Conservation (phyloP, 2,329 filamentous ascomycete genomes). For the Grosmannia clavigera region DNA sequence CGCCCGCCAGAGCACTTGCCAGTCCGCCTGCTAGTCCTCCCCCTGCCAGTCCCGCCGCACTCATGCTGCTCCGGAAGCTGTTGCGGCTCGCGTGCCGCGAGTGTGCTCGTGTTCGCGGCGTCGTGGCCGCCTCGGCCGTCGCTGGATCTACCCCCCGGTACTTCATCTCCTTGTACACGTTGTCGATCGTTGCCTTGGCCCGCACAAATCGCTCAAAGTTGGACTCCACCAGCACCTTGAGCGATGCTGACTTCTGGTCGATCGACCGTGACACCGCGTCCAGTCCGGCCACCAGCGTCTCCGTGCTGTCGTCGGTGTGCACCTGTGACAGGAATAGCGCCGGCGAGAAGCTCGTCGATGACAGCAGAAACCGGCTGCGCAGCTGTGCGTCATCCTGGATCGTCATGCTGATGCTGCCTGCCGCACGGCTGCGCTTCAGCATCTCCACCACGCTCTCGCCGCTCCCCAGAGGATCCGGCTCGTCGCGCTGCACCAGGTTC, state of each 20-base stretch:
- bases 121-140: slow-evolving; percentile 3
- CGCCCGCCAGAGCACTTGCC: too few relatives aligned
- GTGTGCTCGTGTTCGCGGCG: slow-evolving; percentile 34
- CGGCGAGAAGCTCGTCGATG: slow-evolving; percentile 90
- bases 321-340: slow-evolving; percentile 85
- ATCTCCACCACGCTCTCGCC: slow-evolving; percentile 76
- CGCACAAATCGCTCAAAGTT: slow-evolving; percentile 98
- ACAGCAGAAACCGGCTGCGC: slow-evolving; percentile 85
- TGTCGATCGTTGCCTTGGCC: slow-evolving; percentile 95
- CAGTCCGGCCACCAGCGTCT: slow-evolving; percentile 67
- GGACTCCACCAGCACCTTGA: slow-evolving; percentile 91
- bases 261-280: slow-evolving; percentile 83
- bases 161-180: slow-evolving; percentile 98
- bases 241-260: slow-evolving; percentile 91
- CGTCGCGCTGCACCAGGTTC: slow-evolving; percentile 77
- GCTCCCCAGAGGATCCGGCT: slow-evolving; percentile 82
- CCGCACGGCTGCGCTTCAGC: slow-evolving; percentile 62
- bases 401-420: slow-evolving; percentile 20
- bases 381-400: slow-evolving; percentile 72
- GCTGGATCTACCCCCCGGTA: slow-evolving; percentile 47
- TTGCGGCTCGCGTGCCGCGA: slow-evolving; percentile 56
- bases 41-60: too few relatives aligned
- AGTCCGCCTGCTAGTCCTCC: too few relatives aligned
- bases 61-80: slow-evolving; percentile 45
- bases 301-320: slow-evolving; percentile 74